Evolutionary conservation across 306 rosid genomes (phyloP), one percentile per base, ranked within the genome.

Genomic region (Citrullus mucosospermus): DNA sequence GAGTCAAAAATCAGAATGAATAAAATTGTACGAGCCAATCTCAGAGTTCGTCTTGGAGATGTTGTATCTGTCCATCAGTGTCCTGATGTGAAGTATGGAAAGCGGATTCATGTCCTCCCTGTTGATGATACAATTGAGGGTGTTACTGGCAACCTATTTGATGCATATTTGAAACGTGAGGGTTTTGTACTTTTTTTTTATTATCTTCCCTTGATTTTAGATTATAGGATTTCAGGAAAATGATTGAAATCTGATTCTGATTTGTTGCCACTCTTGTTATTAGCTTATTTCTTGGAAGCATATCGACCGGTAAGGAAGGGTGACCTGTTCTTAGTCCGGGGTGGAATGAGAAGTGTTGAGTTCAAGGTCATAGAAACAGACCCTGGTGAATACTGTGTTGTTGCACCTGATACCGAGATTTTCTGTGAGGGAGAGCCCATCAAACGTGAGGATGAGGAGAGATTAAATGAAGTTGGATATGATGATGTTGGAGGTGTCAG

Each of bases 401-500:
- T 90, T 67, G 90, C 90, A 39, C 90, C 93, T 3, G 90, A 86
- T 66, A 90, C 93, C 25, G 90, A 88, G 77, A 86, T 90, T 55
- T 90, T 88, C 82, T 88, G 91, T 66, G 93, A 88, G 56, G 91
- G 91, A 69, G 90, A 90, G 39, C 91, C 93, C 9, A 53, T 90
- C 77, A 88, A 85, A 81, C 87, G 86, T 17, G 93, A 90, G 57
- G 93, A 90, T 72, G 93, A 90, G 82, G 91, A 88, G 80, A 88
- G 79, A 78, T 68, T 90, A 53, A 85, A 90, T 55, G 91, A 88
- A 76, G 81, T 86, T 38, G 90, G 94, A 48, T 88, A 90, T 80
- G 91, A 90, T 88, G 90, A 87, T 83, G 91, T 86, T 82, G 95
- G 95, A 56, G 95, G 92, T 78, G 95, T 90, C 58, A 84, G 92